Evolutionary conservation across 352 stramenopile species (phyloP).

Genomic region (Phytophthora multivora): DNA sequence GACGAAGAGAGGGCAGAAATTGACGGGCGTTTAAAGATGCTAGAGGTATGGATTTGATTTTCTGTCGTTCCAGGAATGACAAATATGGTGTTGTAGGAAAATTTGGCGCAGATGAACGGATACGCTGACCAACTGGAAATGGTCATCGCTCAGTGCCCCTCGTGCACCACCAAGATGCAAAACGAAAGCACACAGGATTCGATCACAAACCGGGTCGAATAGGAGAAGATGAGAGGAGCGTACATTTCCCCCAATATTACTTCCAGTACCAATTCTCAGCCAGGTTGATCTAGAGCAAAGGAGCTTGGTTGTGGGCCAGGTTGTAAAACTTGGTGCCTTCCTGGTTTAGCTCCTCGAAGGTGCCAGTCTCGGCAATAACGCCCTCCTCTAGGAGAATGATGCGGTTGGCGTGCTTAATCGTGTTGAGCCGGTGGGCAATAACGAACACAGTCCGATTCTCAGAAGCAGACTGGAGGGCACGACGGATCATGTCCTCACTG

Average conservation of each 20-base stretch:
- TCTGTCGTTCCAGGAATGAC: background rate
- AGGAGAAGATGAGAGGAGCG: constrained; percentile 13
- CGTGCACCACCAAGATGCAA: constrained; percentile 75
- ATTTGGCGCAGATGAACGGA: constrained; percentile 75
- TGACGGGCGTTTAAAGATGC: constrained; percentile 54
- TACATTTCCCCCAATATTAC: constrained; percentile 28
- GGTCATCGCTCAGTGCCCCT: constrained; percentile 70
- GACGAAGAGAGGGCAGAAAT: constrained; percentile 29
- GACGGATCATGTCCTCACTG: constrained; percentile 82
- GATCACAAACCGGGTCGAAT: constrained; percentile 24
- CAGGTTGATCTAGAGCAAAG: constrained; percentile 49
- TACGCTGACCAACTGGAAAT: constrained; percentile 83
- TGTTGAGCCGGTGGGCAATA: constrained; percentile 87
- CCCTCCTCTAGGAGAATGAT: constrained; percentile 88
- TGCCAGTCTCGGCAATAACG: constrained; percentile 75
- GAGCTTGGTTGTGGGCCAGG: constrained; percentile 65
- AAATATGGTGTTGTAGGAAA: constrained; percentile 46
- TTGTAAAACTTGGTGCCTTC: constrained; percentile 83
- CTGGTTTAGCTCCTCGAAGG: constrained; percentile 75
- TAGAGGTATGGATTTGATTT: constrained; percentile 51
- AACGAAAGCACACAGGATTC: constrained; percentile 66
- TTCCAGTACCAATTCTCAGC: constrained; percentile 21
- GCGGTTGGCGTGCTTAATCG: constrained; percentile 82
- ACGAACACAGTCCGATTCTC: constrained; percentile 83
- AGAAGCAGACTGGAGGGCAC: constrained; percentile 61